These are phyloP conservation scores for Salix koriyanagi DNA, from an alignment of 345 rosid genomes.

Conservation along the genomic window DNA sequence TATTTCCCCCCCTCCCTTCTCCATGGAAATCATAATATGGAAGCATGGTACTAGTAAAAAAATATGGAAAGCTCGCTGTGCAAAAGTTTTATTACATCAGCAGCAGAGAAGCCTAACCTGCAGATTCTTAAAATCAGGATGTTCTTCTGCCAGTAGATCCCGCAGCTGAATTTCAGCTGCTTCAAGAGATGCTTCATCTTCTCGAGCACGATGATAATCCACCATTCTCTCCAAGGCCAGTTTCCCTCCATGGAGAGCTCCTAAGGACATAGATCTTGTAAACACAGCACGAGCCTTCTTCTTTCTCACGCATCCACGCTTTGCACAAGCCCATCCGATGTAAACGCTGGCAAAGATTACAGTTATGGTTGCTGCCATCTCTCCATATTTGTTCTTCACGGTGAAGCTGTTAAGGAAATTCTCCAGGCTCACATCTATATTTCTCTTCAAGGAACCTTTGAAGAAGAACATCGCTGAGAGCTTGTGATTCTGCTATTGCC, in stretches of 20 bases:
- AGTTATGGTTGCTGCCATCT: constrained; percentile 32
- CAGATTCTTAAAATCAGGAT: constrained; percentile 38
- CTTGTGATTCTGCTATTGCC: not conserved
- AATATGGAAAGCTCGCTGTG: no score
- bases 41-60: no score
- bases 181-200: constrained; percentile 19
- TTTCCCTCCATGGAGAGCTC: constrained; percentile 51
- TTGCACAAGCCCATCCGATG: constrained; percentile 39
- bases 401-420: constrained; percentile 18
- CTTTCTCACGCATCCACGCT: constrained; percentile 24
- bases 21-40: not conserved
- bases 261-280: constrained; percentile 46
- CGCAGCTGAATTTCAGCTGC: constrained; percentile 30
- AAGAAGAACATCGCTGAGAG: not conserved
- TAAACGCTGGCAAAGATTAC: constrained; percentile 38
- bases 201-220: constrained; percentile 40
- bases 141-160: constrained; percentile 22
- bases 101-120: constrained; percentile 35
- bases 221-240: constrained; percentile 48
- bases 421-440: constrained; percentile 10
- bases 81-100: not conserved
- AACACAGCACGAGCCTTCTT: constrained; percentile 1
- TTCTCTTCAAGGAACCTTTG: not conserved
- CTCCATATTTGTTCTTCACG: constrained; percentile 40
- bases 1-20: no score